Conservation (phyloP, 306 rosid species). For the Canavalia gladiata region DNA sequence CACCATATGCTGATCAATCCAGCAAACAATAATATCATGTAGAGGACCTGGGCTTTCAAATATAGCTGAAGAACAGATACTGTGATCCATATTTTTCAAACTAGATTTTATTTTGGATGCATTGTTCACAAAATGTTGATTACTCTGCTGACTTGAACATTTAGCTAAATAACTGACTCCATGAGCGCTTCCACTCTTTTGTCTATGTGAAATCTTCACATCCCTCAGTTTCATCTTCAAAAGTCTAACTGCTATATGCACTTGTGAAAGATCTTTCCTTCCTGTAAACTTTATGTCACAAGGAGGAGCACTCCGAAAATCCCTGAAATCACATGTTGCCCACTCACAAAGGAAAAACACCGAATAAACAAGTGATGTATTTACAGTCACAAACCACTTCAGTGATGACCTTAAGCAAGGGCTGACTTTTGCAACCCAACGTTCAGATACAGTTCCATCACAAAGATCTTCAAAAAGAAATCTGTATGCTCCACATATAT, state of each 20-base stretch:
- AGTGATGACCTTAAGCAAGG: slow-evolving; percentile 79
- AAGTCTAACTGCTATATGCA: slow-evolving; percentile 74
- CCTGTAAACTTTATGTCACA: slow-evolving; percentile 80
- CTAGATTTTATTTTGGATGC: slow-evolving; percentile 51
- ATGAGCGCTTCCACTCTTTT: slow-evolving; percentile 56
- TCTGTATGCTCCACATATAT: slow-evolving; percentile 65
- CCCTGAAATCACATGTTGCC: slow-evolving; percentile 96
- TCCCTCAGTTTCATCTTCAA: slow-evolving; percentile 74
- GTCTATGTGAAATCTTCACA: slow-evolving; percentile 55
- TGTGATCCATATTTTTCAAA: slow-evolving; percentile 54
- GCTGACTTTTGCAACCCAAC: slow-evolving; percentile 87
- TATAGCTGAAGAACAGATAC: slow-evolving; percentile 52
- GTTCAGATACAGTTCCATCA: slow-evolving; percentile 66
- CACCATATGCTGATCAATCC: slow-evolving; percentile 96
- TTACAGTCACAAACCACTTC: slow-evolving; percentile 80
- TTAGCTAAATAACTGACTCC: slow-evolving; percentile 55
- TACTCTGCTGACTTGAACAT: slow-evolving; percentile 57
- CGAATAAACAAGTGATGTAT: slow-evolving; percentile 69
- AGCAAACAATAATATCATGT: slow-evolving; percentile 90
- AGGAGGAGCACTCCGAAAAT: slow-evolving; percentile 74
- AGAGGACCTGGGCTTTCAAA: slow-evolving; percentile 94
- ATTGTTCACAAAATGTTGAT: slow-evolving; percentile 52
- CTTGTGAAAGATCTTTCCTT: slow-evolving; percentile 83
- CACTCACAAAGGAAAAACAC: slow-evolving; percentile 96
- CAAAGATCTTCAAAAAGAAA: slow-evolving; percentile 80